A percentile compares a stretch with the other conserved stretches of the same genome.
phyloP scores from a whole-genome alignment of 495 filamentous ascomycete genomes.

The Aspergillus campestris region DNA sequence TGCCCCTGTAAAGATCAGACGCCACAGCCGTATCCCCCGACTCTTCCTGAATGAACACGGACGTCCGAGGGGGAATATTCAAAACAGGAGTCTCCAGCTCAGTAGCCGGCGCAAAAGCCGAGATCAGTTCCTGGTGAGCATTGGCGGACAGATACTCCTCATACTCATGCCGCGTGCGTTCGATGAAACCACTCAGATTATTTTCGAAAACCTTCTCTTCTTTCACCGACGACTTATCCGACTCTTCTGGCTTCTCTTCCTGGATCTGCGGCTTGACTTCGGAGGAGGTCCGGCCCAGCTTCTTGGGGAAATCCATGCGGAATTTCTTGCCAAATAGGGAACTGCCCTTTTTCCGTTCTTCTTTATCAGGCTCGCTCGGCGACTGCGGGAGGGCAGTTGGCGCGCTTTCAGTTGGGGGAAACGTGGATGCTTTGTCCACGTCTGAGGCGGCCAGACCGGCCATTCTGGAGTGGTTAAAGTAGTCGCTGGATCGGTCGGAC shows the following conservation, averaged over 20 bases:
- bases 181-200: slow-evolving; percentile 71
- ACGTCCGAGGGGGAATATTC: slow-evolving; percentile 67
- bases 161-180: slow-evolving; percentile 70
- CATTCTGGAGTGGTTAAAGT: slow-evolving; percentile 48
- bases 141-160: slow-evolving; percentile 56
- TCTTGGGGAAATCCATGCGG: slow-evolving; percentile 80
- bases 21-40: slow-evolving; percentile 79
- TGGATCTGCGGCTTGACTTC: slow-evolving; percentile 64
- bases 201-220: slow-evolving; percentile 76
- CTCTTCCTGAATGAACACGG: slow-evolving; percentile 92
- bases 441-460: slow-evolving; percentile 16
- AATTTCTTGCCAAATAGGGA: slow-evolving; percentile 82
- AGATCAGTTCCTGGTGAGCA: slow-evolving; percentile 45
- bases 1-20: slow-evolving; percentile 85
- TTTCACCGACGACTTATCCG: slow-evolving; percentile 52
- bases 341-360: slow-evolving; percentile 59
- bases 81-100: slow-evolving; percentile 80
- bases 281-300: slow-evolving; percentile 65
- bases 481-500: slow-evolving; percentile 49
- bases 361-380: slow-evolving; percentile 60
- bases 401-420: slow-evolving; percentile 41
- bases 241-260: slow-evolving; percentile 81
- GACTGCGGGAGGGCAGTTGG: slow-evolving; percentile 46
- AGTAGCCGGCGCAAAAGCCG: slow-evolving; percentile 65
- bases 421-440: slow-evolving; percentile 24